phyloP scores from a whole-genome alignment of 352 stramenopile species.

The Phytopythium chamaehyphon region DNA sequence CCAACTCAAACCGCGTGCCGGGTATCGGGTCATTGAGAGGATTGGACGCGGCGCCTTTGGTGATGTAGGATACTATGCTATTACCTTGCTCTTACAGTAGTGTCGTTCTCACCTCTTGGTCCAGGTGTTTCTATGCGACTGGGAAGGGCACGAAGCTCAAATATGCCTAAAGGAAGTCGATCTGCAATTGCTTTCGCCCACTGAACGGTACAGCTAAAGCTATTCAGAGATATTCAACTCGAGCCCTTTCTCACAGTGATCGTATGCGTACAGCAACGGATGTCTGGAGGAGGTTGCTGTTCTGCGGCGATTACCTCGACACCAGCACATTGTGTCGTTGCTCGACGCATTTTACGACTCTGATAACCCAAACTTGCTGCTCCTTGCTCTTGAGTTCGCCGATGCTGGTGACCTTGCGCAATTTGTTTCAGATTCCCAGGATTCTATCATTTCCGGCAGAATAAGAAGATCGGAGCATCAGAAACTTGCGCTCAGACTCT shows the following conservation, averaged over 20 bases:
- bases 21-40: slow-evolving; percentile 23
- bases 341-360: slow-evolving; percentile 49
- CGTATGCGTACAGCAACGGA: neutral
- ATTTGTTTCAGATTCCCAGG: slow-evolving; percentile 18
- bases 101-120: neutral
- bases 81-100: neutral
- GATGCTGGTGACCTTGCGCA: slow-evolving; percentile 54
- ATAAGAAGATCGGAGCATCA: slow-evolving; percentile 6
- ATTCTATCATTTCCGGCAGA: neutral
- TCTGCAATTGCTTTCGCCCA: slow-evolving; percentile 31
- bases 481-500: slow-evolving; percentile 23
- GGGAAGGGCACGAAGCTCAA: slow-evolving; percentile 12
- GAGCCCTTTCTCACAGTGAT: neutral
- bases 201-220: slow-evolving; percentile 26
- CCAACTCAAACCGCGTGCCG: no score
- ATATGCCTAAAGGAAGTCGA: slow-evolving; percentile 65
- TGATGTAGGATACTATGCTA: slow-evolving; percentile 29
- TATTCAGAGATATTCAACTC: neutral
- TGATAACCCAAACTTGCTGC: slow-evolving; percentile 16
- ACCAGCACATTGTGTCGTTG: slow-evolving; percentile 54
- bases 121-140: slow-evolving; percentile 42
- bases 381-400: slow-evolving; percentile 70
- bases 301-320: slow-evolving; percentile 33
- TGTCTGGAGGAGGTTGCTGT: slow-evolving; percentile 51
- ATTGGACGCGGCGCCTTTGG: slow-evolving; percentile 51